phyloP scores from a whole-genome alignment of 768 basidiomycete genomes.

The Termitomyces sp. region DNA sequence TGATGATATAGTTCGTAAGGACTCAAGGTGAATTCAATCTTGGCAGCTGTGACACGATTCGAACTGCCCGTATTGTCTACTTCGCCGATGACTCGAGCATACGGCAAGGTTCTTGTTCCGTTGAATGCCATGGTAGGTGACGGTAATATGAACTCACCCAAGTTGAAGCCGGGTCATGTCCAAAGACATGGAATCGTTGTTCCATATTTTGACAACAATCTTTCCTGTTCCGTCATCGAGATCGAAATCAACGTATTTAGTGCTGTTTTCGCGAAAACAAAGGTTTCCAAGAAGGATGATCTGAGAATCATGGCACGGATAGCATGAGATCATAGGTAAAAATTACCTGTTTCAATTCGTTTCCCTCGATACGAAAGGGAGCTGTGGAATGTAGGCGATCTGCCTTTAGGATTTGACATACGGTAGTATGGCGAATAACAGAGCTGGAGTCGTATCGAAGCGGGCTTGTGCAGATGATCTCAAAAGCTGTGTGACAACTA shows the following conservation, averaged over 20 bases:
- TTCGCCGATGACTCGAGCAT: slow-evolving; percentile 2
- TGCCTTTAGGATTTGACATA: slow-evolving; percentile 1
- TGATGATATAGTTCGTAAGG: not conserved
- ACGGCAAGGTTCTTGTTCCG: not conserved
- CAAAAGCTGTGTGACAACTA: not conserved
- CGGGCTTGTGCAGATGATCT: not conserved
- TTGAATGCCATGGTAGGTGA: not conserved
- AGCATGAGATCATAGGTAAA: not conserved
- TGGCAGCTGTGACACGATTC: not conserved
- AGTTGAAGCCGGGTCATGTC: not conserved
- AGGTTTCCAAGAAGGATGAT: slow-evolving; percentile 1
- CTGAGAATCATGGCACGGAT: not conserved
- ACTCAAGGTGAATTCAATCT: not conserved
- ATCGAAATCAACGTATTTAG: not conserved
- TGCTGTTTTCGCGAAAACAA: not conserved
- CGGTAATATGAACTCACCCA: not conserved
- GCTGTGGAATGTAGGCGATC: not conserved
- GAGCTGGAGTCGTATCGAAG: not conserved
- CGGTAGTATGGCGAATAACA: not conserved
- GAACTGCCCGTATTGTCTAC: not conserved
- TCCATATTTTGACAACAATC: not conserved
- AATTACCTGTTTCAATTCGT: not conserved
- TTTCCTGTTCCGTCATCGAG: not conserved
- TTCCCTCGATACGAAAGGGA: not conserved
- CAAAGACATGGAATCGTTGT: not conserved